Evolutionary conservation across 495 filamentous ascomycete genomes (phyloP), one percentile per base, ranked within the genome.

Genomic region (Aspergillus mulundensis): DNA sequence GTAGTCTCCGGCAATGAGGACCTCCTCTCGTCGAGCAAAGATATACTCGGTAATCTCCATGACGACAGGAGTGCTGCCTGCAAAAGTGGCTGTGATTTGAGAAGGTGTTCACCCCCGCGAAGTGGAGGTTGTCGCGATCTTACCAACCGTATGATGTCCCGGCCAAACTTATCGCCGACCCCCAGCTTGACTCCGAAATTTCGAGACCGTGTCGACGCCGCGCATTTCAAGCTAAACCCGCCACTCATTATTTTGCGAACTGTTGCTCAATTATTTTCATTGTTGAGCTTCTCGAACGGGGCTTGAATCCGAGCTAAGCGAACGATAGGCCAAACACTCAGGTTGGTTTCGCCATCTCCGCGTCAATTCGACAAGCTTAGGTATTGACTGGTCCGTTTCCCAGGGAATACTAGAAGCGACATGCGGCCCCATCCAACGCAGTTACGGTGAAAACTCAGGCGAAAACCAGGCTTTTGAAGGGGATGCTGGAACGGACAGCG

Each of bases 21-120:
- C 89, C 63, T 88, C 83, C 66, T 96, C 89, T 36, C 92, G 76
- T 39, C 83, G 81, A 41, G 84, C 82, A 64, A 88, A 81, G 53
- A 97, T 78, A 56, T 88, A 92, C 50, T 83, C 82, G 18, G 94
- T 97, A 68, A 97, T 87, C 53, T 97, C 91, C 94, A 99, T 97
- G 50, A 50, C 64, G 38, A 25, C 18, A 32, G 40, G 11, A 28
- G 23, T 28, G 43, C 8, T 45, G 53, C 32, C 25, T 38, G 40
- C 6, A 50, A 34, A n/a, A 16, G n/a, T 53, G 41, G 21, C 16
- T 28, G 46, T 21, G 46, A 14, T 44, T 50, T 45, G 5, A 41
- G 46, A 16, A 39, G n/a, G 16, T n/a, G 21, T 46, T n/a, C 25
- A 38, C 63, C 49, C 58, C 52, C 62, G 52, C 61, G 61, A 53